A percentile compares a stretch with the other conserved stretches of the same genome.
Conservation (phyloP, 2,329 filamentous ascomycete genomes). For the Hortaea sp. region DNA sequence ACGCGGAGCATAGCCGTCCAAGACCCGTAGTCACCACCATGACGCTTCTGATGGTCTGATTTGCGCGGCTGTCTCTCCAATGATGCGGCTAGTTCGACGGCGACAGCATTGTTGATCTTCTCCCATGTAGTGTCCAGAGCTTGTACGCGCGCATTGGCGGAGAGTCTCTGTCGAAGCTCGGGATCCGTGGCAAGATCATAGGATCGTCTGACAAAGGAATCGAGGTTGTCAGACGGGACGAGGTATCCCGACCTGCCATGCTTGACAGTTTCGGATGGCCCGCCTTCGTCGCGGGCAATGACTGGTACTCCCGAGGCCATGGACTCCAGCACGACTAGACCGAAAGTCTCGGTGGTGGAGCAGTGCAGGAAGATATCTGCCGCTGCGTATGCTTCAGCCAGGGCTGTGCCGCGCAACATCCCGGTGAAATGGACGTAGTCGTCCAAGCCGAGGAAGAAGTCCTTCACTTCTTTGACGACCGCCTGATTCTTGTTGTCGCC, state of each 20-base stretch:
- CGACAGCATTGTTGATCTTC: constrained; percentile 60
- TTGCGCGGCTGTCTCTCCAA: constrained; percentile 16
- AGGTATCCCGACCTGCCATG: constrained; percentile 53
- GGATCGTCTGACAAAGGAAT: constrained; percentile 47
- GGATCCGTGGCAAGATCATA: constrained; percentile 40
- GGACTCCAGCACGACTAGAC: constrained; percentile 58
- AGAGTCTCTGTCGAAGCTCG: constrained; percentile 37
- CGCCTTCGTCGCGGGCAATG: constrained; percentile 58
- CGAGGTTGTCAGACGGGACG: constrained; percentile 49
- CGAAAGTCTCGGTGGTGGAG: constrained; percentile 63
- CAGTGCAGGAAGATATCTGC: constrained; percentile 63
- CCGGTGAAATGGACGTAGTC: constrained; percentile 57
- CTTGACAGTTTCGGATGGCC: constrained; percentile 56
- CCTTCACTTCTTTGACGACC: constrained; percentile 52
- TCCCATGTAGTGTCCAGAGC: constrained; percentile 60
- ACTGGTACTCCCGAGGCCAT: constrained; percentile 64
- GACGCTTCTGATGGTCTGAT: constrained; percentile 8
- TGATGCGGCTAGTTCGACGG: constrained; percentile 49
- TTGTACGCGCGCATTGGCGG: constrained; percentile 40
- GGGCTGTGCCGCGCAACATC: constrained; percentile 49
- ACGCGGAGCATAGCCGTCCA: constrained; percentile 18
- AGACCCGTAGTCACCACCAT: constrained; percentile 18
- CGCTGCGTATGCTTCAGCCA: constrained; percentile 58
- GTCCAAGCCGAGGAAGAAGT: constrained; percentile 46
- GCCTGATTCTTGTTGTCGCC: constrained; percentile 56